Conservation (phyloP, 192 early-diverging fungal species). For the Obelidium mucronatum region DNA sequence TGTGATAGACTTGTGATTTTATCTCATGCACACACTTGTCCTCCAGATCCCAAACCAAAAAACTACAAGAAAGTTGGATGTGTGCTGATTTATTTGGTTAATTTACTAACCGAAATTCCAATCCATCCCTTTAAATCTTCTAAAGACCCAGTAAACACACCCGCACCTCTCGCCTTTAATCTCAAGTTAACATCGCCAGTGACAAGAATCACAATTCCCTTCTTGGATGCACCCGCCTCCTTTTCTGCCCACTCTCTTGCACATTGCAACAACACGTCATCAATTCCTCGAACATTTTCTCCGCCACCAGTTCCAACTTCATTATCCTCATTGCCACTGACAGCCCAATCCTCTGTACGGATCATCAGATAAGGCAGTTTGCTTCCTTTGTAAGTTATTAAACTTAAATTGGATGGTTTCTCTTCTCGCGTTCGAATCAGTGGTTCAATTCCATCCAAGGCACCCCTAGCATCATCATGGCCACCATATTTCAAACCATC, state of each 20-base stretch:
- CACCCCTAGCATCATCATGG: conserved; percentile 8
- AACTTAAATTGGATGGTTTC: conserved; percentile 34
- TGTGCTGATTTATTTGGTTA: too few species aligned
- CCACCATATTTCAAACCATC: conserved; percentile 41
- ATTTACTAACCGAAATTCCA: background rate
- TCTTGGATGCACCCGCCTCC: background rate
- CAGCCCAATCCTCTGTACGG: conserved; percentile 51
- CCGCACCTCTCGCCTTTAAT: conserved; percentile 49
- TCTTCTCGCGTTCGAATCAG: conserved; percentile 8
- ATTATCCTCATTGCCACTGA: background rate
- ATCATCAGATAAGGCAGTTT: conserved; percentile 40
- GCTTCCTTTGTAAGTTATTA: conserved; percentile 49
- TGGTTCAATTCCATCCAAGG: conserved; percentile 28
- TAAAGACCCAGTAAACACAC: conserved; percentile 33
- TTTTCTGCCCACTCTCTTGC: conserved; percentile 12
- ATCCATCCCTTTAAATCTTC: conserved; percentile 24
- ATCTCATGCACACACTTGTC: too few species aligned
- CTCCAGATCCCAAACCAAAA: too few species aligned
- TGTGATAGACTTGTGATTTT: too few species aligned
- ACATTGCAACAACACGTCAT: conserved; percentile 49
- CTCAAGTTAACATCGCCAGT: conserved; percentile 55
- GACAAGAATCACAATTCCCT: conserved; percentile 41
- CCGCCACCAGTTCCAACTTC: too few species aligned
- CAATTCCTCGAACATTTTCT: conserved; percentile 37
- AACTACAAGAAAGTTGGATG: too few species aligned